phyloP scores from a whole-genome alignment of 176 grass and related monocot genomes.

The Tillandsia leiboldiana region DNA sequence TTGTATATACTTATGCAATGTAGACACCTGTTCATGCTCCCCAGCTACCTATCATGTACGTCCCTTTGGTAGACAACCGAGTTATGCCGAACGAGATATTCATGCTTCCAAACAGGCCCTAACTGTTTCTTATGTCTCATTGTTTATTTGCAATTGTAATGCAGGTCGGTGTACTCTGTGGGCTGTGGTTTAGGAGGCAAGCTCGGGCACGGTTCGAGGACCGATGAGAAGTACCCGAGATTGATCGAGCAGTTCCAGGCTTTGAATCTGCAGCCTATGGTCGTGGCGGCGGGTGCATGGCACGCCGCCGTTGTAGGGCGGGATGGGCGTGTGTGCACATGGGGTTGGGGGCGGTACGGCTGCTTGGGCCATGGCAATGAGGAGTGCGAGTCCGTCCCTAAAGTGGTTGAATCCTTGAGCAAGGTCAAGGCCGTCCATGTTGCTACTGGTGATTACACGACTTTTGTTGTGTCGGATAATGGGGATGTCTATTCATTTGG shows the following conservation, averaged over 20 bases:
- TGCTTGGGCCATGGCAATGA: conserved; percentile 95
- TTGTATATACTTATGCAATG: too few relatives aligned
- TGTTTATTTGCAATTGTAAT: conserved; percentile 5
- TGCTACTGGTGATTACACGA: conserved; percentile 83
- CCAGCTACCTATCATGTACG: too few relatives aligned
- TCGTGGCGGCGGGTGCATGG: conserved; percentile 86
- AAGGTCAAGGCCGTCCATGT: conserved; percentile 65
- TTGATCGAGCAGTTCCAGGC: conserved; percentile 64
- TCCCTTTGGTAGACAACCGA: too few relatives aligned
- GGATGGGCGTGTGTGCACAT: conserved; percentile 81
- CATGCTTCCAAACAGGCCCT: too few relatives aligned
- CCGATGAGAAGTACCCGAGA: conserved; percentile 84
- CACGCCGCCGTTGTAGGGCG: conserved; percentile 81
- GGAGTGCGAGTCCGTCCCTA: conserved; percentile 76
- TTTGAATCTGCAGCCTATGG: conserved; percentile 71
- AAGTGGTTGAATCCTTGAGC: conserved; percentile 64
- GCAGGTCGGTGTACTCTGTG: conserved; percentile 87
- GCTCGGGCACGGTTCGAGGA: conserved; percentile 68
- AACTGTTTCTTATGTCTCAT: too few relatives aligned
- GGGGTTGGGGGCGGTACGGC: conserved; percentile 93
- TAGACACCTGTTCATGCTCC: too few relatives aligned
- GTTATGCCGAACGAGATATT: too few relatives aligned
- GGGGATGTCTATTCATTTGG: conserved; percentile 87
- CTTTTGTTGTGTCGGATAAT: conserved; percentile 67
- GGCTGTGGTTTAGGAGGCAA: conserved; percentile 92